Conservation (phyloP, 225 moss, liverwort and hornwort species). For the Takakia lepidozioides region DNA sequence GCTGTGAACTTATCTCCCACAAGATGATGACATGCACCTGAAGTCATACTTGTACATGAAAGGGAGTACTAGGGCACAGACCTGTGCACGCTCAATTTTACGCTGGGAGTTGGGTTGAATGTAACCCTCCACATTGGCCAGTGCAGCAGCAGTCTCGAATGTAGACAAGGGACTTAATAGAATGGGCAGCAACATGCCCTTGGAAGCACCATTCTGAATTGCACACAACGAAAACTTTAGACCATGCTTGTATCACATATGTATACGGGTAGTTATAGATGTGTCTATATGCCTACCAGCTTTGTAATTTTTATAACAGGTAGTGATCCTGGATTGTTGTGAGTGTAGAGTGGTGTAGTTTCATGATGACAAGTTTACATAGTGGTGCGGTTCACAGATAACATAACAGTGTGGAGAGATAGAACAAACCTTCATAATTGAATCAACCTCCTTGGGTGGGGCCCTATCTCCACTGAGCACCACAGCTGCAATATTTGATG, state of each 20-base stretch:
- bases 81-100: slow-evolving; percentile 92
- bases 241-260: too few species aligned
- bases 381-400: too few species aligned
- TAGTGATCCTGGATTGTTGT: too few species aligned
- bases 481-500: slow-evolving; percentile 68
- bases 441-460: slow-evolving; percentile 62
- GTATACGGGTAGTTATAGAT: too few species aligned
- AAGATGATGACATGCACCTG: too few species aligned
- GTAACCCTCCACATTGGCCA: slow-evolving; percentile 68
- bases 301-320: too few species aligned
- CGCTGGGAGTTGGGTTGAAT: slow-evolving; percentile 58
- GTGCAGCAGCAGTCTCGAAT: slow-evolving; percentile 67
- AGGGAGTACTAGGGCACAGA: slow-evolving; percentile 7
- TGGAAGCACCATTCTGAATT: slow-evolving; percentile 49
- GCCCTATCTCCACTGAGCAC: slow-evolving; percentile 65
- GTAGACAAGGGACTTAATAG: slow-evolving; percentile 63
- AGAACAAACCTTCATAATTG: slow-evolving; percentile 63
- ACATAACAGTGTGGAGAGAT: too few species aligned
- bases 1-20: too few species aligned
- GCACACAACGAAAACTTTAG: background rate
- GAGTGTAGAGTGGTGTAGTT: too few species aligned
- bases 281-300: too few species aligned
- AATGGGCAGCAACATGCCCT: slow-evolving; percentile 62
- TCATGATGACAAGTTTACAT: too few species aligned
- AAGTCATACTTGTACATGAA: too few species aligned